phyloP scores from a whole-genome alignment of 1,139 yeast genomes.

The Magnusiomyces magnusii region DNA sequence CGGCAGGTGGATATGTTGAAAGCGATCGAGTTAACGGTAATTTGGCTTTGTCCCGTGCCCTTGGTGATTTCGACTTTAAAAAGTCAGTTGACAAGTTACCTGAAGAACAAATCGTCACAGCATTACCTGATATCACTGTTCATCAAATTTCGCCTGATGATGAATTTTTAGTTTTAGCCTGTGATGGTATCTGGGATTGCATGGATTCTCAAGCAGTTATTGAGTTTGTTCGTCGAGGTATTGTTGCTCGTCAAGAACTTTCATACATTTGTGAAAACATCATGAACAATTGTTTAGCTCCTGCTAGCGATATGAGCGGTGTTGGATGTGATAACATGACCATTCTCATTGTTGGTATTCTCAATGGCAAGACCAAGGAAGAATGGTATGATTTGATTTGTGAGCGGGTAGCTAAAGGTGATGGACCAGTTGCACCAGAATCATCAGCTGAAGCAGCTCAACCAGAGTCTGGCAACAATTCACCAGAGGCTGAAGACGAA shows the following conservation, averaged over 20 bases:
- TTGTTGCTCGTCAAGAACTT: slow-evolving; percentile 60
- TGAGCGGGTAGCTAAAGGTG: slow-evolving; percentile 41
- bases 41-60: slow-evolving; percentile 89
- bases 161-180: slow-evolving; percentile 87
- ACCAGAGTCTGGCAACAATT: slow-evolving; percentile 5
- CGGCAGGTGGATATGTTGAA: slow-evolving; percentile 97
- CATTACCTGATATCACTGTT: slow-evolving; percentile 82
- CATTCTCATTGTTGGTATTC: slow-evolving; percentile 77
- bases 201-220: slow-evolving; percentile 88
- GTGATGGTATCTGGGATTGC: slow-evolving; percentile 99
- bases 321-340: slow-evolving; percentile 99
- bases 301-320: slow-evolving; percentile 86
- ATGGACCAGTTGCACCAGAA: slow-evolving; percentile 38
- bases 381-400: slow-evolving; percentile 77
- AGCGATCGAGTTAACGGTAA: slow-evolving; percentile 96
- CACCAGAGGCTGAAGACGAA: slow-evolving; percentile 9
- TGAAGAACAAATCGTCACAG: slow-evolving; percentile 93
- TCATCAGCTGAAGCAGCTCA: slow-evolving; percentile 21
- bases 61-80: slow-evolving; percentile 95
- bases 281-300: slow-evolving; percentile 95
- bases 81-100: slow-evolving; percentile 73
- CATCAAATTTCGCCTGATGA: slow-evolving; percentile 64
- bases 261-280: slow-evolving; percentile 75
- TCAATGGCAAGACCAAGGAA: slow-evolving; percentile 67
- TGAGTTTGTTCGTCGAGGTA: slow-evolving; percentile 88